Evolutionary conservation across 2,329 filamentous ascomycete species (phyloP), one percentile per base, ranked within the genome.

Genomic region (Venturia carpophila): DNA sequence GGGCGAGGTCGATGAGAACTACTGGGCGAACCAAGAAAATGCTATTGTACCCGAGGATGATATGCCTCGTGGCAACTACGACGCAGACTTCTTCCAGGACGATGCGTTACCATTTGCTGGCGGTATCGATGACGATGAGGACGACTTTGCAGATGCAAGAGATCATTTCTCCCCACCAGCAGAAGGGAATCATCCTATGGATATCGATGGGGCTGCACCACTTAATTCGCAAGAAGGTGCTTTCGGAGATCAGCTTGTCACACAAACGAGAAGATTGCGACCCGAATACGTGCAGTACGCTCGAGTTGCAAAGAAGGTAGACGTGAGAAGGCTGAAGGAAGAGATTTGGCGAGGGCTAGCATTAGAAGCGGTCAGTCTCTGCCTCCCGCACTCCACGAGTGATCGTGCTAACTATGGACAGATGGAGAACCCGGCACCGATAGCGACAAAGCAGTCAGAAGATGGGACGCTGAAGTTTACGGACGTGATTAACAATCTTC

Each of bases 41-140:
- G 69, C 83, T 78, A 63, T 42, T 47, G 73, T 70, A 42, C 68
- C 79, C 62, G 87, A 88, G 30, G 85, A 86, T 56, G 83, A 80
- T 3, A 82, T 78, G 1, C 75, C 83, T 2, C 81, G 85, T 70
- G 92, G 92, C 67, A 88, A 95, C 73, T 99, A 97, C 76, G 92
- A 97, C 74, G 93, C 94, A 66, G 90, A 97, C 75, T 99, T 97
- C 83, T 99, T 97, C 80, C 89, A 94, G 71, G 94, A 97, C 71
- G 90, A 93, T 70, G 88, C 84, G 1, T 79, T 92, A 68, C 45
- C 60, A 3, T 84, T 91, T 70, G 80, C 84, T 1, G 87, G 84
- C 13, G 81, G 83, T 21, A 81, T 82, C 37, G 87, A 88, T 52
- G 88, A 90, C 64, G 87, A 89, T 60, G 87, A 89, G 63, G 79